phyloP scores from a whole-genome alignment of 2,329 filamentous ascomycete species.

The Triangularia verruculosa region DNA sequence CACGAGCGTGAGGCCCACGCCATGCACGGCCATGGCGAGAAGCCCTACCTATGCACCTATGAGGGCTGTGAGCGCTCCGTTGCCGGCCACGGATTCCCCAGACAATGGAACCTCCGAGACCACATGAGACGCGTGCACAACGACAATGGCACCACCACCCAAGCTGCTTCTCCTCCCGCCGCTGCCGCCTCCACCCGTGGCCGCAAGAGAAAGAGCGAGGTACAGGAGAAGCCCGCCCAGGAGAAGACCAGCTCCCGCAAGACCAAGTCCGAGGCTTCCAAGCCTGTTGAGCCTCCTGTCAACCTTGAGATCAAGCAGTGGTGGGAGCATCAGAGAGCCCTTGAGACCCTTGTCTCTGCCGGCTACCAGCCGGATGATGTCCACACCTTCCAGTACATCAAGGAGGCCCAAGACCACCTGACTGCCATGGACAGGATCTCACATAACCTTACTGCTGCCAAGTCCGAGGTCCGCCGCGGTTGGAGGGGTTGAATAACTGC shows the following conservation, averaged over 20 bases:
- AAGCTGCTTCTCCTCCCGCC: constrained; percentile 40
- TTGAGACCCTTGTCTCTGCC: constrained; percentile 56
- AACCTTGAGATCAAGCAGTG: constrained; percentile 43
- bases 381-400: constrained; percentile 53
- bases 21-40: constrained; percentile 90
- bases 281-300: constrained; percentile 23
- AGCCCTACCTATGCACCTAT: constrained; percentile 87
- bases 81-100: constrained; percentile 83
- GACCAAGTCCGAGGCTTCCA: constrained; percentile 33
- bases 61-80: constrained; percentile 81
- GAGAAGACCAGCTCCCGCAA: constrained; percentile 42
- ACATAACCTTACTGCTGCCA: constrained; percentile 35
- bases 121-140: constrained; percentile 96
- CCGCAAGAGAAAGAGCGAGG: constrained; percentile 58
- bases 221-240: constrained; percentile 36
- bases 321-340: constrained; percentile 60
- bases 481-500: constrained; percentile 39
- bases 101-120: constrained; percentile 92
- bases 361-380: constrained; percentile 50
- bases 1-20: constrained; percentile 95
- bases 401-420: constrained; percentile 49
- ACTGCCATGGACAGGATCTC: constrained; percentile 52
- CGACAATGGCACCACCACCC: constrained; percentile 36
- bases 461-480: constrained; percentile 31
- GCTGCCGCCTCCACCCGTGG: constrained; percentile 42